Evolutionary conservation across 306 rosid species (phyloP).

Genomic region (Rosa multiflora): DNA sequence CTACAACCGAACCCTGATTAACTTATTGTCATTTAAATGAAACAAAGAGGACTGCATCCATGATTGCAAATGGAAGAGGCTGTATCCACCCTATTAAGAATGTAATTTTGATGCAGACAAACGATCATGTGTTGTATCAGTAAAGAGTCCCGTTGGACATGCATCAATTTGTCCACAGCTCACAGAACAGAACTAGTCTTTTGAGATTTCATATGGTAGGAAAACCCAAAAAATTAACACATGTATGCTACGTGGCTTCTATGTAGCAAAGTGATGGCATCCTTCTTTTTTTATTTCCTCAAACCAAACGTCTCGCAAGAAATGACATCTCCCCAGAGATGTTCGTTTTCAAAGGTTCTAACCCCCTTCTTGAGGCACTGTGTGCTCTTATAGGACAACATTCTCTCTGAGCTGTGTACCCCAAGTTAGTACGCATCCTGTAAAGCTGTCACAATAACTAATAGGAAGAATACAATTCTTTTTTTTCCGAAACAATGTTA

Average conservation of each 20-base stretch:
- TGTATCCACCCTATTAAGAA: slow-evolving; percentile 21
- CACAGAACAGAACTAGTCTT: slow-evolving; percentile 12
- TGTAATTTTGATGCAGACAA: slow-evolving; percentile 20
- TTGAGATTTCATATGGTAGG: background rate
- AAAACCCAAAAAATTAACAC: background rate
- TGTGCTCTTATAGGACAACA: background rate
- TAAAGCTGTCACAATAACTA: too few species aligned
- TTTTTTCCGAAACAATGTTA: too few species aligned
- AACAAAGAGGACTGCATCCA: slow-evolving; percentile 5
- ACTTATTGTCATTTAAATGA: slow-evolving; percentile 1
- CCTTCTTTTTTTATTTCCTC: too few species aligned
- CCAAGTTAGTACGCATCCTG: too few species aligned
- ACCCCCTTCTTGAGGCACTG: background rate
- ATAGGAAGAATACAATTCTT: too few species aligned
- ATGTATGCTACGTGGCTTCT: background rate
- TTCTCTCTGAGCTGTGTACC: background rate
- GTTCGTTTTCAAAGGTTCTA: too few species aligned
- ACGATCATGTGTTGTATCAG: slow-evolving; percentile 19
- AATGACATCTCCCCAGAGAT: background rate
- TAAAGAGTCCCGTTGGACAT: background rate
- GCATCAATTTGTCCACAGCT: slow-evolving; percentile 16
- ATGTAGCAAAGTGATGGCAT: background rate
- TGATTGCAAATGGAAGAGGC: slow-evolving; percentile 23
- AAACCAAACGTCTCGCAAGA: background rate
- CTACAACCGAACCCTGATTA: slow-evolving; percentile 7